Percentiles rank a stretch among this genome's conserved stretches.
These are phyloP conservation scores for Calonectria pauciramosa DNA, from an alignment of 2,329 filamentous ascomycete species.

Conservation along the genomic window DNA sequence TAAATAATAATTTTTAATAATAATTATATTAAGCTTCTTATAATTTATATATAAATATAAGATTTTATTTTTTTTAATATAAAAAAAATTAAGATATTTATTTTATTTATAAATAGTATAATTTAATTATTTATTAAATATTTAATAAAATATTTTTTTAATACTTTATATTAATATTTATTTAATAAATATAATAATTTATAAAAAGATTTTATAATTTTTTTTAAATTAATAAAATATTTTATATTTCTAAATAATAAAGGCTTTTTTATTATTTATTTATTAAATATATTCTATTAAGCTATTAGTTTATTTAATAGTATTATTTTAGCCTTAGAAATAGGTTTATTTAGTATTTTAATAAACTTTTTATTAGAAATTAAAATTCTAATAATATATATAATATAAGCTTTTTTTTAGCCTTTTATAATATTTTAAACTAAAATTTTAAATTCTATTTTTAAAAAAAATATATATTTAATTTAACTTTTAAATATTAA, in stretches of 20 bases:
- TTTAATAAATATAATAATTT: conserved; percentile 22
- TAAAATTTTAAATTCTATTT: not conserved
- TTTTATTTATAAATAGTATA: conserved; percentile 16
- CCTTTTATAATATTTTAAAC: conserved; percentile 1
- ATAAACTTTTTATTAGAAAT: not conserved
- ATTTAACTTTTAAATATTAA: not conserved
- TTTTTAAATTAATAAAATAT: conserved; percentile 20
- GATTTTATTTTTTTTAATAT: conserved; percentile 24
- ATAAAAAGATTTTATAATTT: conserved; percentile 13
- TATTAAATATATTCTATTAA: not conserved
- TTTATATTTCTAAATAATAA: not conserved
- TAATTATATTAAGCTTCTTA: conserved; percentile 29
- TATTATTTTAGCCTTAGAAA: too few species aligned
- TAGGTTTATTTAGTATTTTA: too few species aligned
- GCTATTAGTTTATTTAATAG: too few species aligned
- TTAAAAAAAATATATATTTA: not conserved
- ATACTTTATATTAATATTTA: conserved; percentile 17
- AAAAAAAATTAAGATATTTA: conserved; percentile 20
- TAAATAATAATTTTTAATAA: conserved; percentile 23
- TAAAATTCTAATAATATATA: conserved; percentile 8
- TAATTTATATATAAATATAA: conserved; percentile 33
- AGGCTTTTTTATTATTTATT: not conserved
- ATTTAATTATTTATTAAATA: conserved; percentile 21
- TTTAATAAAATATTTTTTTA: conserved; percentile 28
- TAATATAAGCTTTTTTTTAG: not conserved